These are phyloP conservation scores for Austroboletus olivaceoglutinosus DNA, from an alignment of 1,284 basidiomycete species.

Conservation along the genomic window DNA sequence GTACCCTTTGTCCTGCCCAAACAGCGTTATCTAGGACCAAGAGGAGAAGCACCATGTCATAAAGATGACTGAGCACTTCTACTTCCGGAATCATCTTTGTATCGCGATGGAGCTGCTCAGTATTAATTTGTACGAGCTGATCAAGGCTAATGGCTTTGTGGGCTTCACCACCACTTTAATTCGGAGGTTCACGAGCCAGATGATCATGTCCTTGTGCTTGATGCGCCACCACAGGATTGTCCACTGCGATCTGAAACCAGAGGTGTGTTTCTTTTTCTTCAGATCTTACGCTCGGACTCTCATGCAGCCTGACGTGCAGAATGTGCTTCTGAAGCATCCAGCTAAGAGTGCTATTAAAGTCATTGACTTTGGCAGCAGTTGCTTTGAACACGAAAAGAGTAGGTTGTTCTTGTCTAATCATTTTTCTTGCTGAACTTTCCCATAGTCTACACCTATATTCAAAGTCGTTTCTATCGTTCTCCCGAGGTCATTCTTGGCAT, in stretches of 20 bases:
- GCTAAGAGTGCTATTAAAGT: conserved; percentile 97
- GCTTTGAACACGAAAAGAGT: conserved; percentile 99
- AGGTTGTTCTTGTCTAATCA: conserved; percentile 30
- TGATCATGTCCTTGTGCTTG: conserved; percentile 86
- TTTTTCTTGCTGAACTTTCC: conserved; percentile 14
- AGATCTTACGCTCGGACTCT: neutral
- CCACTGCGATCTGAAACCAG: conserved; percentile 99
- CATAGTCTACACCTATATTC: conserved; percentile 95
- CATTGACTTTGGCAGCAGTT: conserved; percentile 98
- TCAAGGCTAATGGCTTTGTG: conserved; percentile 98
- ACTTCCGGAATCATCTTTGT: conserved; percentile 96
- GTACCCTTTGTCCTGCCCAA: conserved; percentile 9
- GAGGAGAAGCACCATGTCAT: conserved; percentile 97
- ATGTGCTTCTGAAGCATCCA: conserved; percentile 92
- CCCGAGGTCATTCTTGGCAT: conserved; percentile 91
- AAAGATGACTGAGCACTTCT: conserved; percentile 98
- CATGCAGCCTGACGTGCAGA: conserved; percentile 49
- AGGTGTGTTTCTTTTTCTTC: conserved; percentile 53
- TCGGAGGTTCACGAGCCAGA: conserved; percentile 94
- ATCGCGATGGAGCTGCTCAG: conserved; percentile 98
- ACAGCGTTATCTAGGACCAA: conserved; percentile 61
- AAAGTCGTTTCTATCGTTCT: conserved; percentile 96
- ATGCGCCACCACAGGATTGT: conserved; percentile 98
- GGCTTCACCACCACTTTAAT: conserved; percentile 96
- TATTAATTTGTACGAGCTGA: conserved; percentile 98